Conservation (phyloP, 129 eudicot genomes). For the Helianthus tuberosus region DNA sequence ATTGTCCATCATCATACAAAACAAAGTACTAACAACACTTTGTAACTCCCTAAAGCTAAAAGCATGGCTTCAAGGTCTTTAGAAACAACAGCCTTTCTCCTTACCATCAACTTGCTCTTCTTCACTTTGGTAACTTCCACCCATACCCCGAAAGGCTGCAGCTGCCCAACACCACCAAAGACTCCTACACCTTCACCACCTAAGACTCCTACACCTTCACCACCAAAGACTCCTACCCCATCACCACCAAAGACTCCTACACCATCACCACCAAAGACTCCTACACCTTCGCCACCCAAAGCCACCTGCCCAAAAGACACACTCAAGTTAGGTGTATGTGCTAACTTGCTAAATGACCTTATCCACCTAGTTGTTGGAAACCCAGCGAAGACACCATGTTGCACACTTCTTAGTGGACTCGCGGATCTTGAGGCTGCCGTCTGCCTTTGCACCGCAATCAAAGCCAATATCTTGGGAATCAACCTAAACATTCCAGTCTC, state of each 20-base stretch:
- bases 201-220: too few species aligned
- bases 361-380: conserved; percentile 39
- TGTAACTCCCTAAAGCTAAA: not conserved
- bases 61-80: conserved; percentile 42
- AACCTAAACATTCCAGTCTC: conserved; percentile 51
- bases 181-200: too few species aligned
- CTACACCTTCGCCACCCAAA: conserved; percentile 7
- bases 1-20: conserved; percentile 24
- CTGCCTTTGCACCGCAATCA: conserved; percentile 75
- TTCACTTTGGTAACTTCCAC: conserved; percentile 53
- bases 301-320: conserved; percentile 53
- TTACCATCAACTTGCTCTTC: conserved; percentile 52
- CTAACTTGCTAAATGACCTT: conserved; percentile 39
- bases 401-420: conserved; percentile 53
- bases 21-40: not conserved
- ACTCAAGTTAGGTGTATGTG: conserved; percentile 58
- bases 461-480: conserved; percentile 59
- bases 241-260: conserved; percentile 29
- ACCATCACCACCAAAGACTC: not conserved
- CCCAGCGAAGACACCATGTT: conserved; percentile 54
- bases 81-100: conserved; percentile 46
- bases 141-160: conserved; percentile 35
- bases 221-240: conserved; percentile 7
- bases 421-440: conserved; percentile 69
- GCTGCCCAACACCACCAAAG: conserved; percentile 49